Evolutionary conservation across 768 basidiomycete species (phyloP).

Genomic region (Pulveroboletus ravenelii): DNA sequence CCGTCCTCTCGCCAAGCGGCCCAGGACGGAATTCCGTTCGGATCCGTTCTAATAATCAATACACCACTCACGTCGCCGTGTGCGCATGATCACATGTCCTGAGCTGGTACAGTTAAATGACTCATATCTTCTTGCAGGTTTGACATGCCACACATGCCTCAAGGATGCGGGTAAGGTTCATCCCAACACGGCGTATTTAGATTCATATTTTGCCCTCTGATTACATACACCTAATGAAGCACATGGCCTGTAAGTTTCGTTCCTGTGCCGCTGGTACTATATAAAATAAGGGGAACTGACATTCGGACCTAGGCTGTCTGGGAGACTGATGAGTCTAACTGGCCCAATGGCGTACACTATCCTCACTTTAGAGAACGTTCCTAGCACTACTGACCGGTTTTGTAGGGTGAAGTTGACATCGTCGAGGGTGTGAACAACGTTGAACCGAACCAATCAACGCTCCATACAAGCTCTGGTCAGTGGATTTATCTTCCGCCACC

Average conservation of each 20-base stretch:
- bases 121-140: constrained; percentile 18
- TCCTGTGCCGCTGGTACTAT: not conserved
- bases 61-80: constrained; percentile 33
- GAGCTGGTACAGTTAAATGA: not conserved
- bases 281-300: constrained; percentile 8
- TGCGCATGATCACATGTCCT: constrained; percentile 10
- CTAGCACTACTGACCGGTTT: not conserved
- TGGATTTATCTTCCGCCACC: not conserved
- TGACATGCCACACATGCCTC: constrained; percentile 34
- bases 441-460: constrained; percentile 45
- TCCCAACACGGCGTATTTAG: not conserved
- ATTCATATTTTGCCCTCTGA: not conserved
- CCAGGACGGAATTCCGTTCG: constrained; percentile 37
- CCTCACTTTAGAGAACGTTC: not conserved
- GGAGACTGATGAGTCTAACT: constrained; percentile 22
- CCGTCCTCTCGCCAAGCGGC: constrained; percentile 23
- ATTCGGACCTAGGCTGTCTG: constrained; percentile 24
- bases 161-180: constrained; percentile 31
- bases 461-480: constrained; percentile 53
- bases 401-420: constrained; percentile 30
- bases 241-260: constrained; percentile 34
- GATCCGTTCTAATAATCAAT: constrained; percentile 28
- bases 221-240: constrained; percentile 10
- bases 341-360: constrained; percentile 24
- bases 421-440: constrained; percentile 48